phyloP scores from a whole-genome alignment of 257 asterid species.

The Orobanche coerulescens region DNA sequence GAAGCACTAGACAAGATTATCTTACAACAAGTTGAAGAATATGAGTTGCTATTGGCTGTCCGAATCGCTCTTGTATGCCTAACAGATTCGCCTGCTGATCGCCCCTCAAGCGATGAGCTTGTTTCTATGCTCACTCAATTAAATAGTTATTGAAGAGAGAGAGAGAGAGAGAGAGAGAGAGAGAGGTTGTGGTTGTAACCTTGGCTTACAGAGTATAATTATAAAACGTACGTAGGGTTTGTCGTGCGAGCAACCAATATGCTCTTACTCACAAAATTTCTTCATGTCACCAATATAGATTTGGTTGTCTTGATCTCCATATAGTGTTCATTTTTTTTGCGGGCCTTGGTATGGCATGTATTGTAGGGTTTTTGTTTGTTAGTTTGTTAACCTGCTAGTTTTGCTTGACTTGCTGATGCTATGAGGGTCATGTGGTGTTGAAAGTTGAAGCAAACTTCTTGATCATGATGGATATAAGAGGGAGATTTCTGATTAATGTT shows the following conservation, averaged over 20 bases:
- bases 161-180: not conserved
- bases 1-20: conserved; percentile 77
- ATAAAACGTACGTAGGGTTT: conserved; percentile 21
- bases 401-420: not conserved
- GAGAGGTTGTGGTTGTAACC: conserved; percentile 54
- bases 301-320: not conserved
- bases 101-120: conserved; percentile 92
- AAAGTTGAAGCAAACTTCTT: too few species aligned
- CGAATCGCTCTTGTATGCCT: conserved; percentile 79
- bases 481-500: conserved; percentile 2
- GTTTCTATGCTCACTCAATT: conserved; percentile 91
- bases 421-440: not conserved
- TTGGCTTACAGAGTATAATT: conserved; percentile 24
- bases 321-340: not conserved
- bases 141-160: conserved; percentile 52
- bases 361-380: not conserved
- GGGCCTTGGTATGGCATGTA: not conserved
- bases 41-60: conserved; percentile 89
- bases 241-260: conserved; percentile 43
- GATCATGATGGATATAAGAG: not conserved
- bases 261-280: conserved; percentile 20
- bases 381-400: conserved; percentile 1
- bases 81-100: conserved; percentile 80
- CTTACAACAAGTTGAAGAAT: conserved; percentile 66
- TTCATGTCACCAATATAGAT: not conserved